Evolutionary conservation across 2,329 filamentous ascomycete genomes (phyloP), one percentile per base, ranked within the genome.

Genomic region (Elsinoe necatrix): DNA sequence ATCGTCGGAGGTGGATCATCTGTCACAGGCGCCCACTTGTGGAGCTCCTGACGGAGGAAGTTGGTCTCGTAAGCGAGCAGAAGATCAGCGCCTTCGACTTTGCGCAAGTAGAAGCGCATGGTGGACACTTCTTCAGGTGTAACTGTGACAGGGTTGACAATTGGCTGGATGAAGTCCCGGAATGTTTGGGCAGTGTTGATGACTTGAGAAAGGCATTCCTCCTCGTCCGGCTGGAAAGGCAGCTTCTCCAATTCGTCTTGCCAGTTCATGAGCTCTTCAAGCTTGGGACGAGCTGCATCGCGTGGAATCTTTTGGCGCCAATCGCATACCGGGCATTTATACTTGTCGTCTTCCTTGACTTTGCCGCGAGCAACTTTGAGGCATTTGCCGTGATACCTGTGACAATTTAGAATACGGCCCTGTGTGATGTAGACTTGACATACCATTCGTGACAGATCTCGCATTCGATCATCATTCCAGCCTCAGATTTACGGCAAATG

Each of bases 381-480:
- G 66, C 93, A 98, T 71, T 96, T 97, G 59, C 93, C 92, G 66
- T 98, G 93, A 67, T 98, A 98, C 87, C 87, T 91, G 60, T 7
- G 18, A 16, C n/a, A 39, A 54, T 57, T 74, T 65, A 75, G 59
- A 8, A 14, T 11, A n/a, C 18, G 27, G 4, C 7, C 4, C 9
- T 35, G 7, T n/a, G 6, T 64, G 51, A 34, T 31, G 57, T 23
- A 43, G 39, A 43, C 42, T 18, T 18, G 37, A 76, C 84, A 76
- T 71, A 91, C 93, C 93, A 98, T 75, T 98, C 93, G 66, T 96
- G 92, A 71, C 93, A 98, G 37, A 96, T 78, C 69, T 97, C 93
- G 69, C 93, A 98, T 72, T 98, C 93, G 65, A 98, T 97, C 93
- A 98, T 98, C 86, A 97, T 95, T 54, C 93, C 93, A 35, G 92